Evolutionary conservation across 1,284 basidiomycete species (phyloP).

Genomic region (Sanghuangporus baumii): DNA sequence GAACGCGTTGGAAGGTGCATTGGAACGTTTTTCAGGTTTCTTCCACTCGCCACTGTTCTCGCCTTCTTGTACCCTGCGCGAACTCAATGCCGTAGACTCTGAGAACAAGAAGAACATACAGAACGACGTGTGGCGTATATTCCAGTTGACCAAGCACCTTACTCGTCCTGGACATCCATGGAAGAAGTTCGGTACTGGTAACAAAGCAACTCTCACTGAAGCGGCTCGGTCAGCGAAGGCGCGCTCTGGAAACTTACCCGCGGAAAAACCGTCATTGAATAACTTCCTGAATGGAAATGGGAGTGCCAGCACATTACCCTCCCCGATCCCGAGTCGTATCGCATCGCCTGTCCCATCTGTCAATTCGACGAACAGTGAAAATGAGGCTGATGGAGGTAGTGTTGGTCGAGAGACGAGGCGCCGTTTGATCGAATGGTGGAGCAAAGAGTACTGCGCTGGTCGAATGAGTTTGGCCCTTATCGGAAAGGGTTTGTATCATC

Average conservation of each 20-base stretch:
- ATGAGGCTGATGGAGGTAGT: conserved; percentile 66
- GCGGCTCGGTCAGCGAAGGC: conserved; percentile 50
- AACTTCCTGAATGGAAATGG: conserved; percentile 15
- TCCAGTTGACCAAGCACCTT: conserved; percentile 92
- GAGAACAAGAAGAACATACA: conserved; percentile 99
- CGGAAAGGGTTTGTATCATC: conserved; percentile 63
- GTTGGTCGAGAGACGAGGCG: conserved; percentile 86
- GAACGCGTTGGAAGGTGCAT: conserved; percentile 75
- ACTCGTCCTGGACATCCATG: conserved; percentile 80
- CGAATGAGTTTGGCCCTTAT: conserved; percentile 91
- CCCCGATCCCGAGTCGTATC: conserved; percentile 48
- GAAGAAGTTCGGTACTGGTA: conserved; percentile 93
- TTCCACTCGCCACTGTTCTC: conserved; percentile 93
- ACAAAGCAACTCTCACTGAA: conserved; percentile 78
- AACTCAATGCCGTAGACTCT: conserved; percentile 96
- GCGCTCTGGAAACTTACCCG: conserved; percentile 23
- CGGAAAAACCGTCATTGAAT: conserved; percentile 17
- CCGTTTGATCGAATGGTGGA: conserved; percentile 95
- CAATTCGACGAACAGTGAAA: conserved; percentile 45
- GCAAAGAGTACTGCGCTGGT: conserved; percentile 87
- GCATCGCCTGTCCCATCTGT: conserved; percentile 61
- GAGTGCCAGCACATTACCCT: conserved; percentile 29
- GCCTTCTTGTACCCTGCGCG: conserved; percentile 86
- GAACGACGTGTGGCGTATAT: conserved; percentile 93
- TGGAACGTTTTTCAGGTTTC: conserved; percentile 91